These are phyloP conservation scores for Platismatia glauca DNA, from an alignment of 495 filamentous ascomycete species.

Conservation along the genomic window DNA sequence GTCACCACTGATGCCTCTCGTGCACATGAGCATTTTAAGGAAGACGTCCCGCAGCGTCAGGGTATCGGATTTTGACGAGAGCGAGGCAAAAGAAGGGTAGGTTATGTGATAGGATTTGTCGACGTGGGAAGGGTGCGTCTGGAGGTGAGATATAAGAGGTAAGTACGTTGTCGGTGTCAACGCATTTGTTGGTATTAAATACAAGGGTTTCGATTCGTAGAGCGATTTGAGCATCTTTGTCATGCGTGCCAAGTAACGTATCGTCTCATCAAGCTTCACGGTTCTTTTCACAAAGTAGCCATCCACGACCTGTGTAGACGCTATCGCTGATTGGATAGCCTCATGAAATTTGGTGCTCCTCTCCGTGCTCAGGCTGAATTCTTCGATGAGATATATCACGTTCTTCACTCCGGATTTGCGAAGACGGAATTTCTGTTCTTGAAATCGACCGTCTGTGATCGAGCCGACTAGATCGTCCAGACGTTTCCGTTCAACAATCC, in stretches of 20 bases:
- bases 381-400: conserved; percentile 75
- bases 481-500: conserved; percentile 75
- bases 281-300: conserved; percentile 78
- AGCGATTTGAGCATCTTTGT: conserved; percentile 57
- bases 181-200: conserved; percentile 56
- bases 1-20: conserved; percentile 65
- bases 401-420: conserved; percentile 62
- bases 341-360: conserved; percentile 49
- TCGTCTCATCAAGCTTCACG: conserved; percentile 67
- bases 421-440: conserved; percentile 79
- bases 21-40: conserved; percentile 85
- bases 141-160: conserved; percentile 51
- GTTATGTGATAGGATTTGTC: conserved; percentile 52
- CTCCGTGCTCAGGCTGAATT: conserved; percentile 47
- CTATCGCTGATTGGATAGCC: conserved; percentile 62
- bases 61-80: conserved; percentile 66
- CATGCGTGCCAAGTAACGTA: conserved; percentile 69
- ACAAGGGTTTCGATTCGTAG: conserved; percentile 44
- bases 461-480: conserved; percentile 71
- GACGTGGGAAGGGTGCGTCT: conserved; percentile 36
- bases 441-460: conserved; percentile 76
- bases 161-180: conserved; percentile 64
- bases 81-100: conserved; percentile 59
- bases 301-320: conserved; percentile 72
- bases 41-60: conserved; percentile 67